Evolutionary conservation across 1,284 basidiomycete species (phyloP).

Genomic region (Cystobasidium sp.): DNA sequence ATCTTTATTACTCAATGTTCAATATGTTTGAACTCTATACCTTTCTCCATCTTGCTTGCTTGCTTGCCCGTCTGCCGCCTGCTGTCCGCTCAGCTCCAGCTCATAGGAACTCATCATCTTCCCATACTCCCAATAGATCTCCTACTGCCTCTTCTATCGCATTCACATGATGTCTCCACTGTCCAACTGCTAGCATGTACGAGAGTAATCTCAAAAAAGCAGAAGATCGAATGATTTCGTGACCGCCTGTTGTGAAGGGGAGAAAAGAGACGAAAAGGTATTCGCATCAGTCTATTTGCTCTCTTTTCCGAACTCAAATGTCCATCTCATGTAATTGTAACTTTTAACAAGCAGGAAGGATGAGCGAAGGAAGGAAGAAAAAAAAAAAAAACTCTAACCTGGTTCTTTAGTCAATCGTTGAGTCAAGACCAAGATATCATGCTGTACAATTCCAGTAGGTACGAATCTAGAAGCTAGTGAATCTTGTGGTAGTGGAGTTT

Average conservation of each 20-base stretch:
- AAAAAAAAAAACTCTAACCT: slow-evolving; percentile 3
- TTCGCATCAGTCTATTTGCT: no score
- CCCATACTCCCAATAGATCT: slow-evolving; percentile 31
- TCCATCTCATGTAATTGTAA: no score
- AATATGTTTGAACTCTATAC: no score
- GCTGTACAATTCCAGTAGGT: slow-evolving; percentile 27
- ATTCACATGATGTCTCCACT: slow-evolving; percentile 34
- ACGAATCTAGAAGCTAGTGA: slow-evolving; percentile 49
- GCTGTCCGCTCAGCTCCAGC: neutral
- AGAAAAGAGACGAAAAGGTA: neutral
- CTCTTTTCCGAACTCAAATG: no score
- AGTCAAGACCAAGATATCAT: slow-evolving; percentile 35
- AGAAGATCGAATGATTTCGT: slow-evolving; percentile 16
- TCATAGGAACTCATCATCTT: slow-evolving; percentile 42
- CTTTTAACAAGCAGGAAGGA: no score
- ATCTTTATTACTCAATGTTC: no score
- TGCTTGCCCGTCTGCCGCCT: no score
- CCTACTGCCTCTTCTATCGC: slow-evolving; percentile 31
- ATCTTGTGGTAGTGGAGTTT: slow-evolving; percentile 55
- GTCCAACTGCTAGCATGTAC: slow-evolving; percentile 33
- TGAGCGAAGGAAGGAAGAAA: neutral
- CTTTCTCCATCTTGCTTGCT: neutral
- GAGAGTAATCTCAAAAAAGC: slow-evolving; percentile 31
- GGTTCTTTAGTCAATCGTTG: slow-evolving; percentile 13
- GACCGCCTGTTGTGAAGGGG: neutral